Evolutionary conservation across 345 rosid genomes (phyloP).

Genomic region (Triadica sebifera): DNA sequence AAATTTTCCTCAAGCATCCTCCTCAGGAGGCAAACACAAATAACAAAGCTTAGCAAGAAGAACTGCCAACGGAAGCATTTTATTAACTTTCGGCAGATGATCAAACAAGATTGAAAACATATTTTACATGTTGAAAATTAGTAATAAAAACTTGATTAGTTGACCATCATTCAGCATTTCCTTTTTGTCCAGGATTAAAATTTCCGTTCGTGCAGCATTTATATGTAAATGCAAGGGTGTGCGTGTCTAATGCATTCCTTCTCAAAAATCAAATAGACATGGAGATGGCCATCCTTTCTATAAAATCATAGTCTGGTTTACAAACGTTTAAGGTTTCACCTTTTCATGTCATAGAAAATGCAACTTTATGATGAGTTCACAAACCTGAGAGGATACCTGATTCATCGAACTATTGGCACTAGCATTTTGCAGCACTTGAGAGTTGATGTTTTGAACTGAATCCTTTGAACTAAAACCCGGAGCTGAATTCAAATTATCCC

Average conservation of each 20-base stretch:
- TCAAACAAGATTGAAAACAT: no score
- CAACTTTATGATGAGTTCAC: constrained; percentile 21
- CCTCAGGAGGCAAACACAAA: neutral
- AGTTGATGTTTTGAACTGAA: constrained; percentile 30
- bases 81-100: no score
- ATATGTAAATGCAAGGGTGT: neutral
- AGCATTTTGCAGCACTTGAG: constrained; percentile 37
- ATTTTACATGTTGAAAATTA: no score
- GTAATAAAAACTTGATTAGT: no score
- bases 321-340: neutral
- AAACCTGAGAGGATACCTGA: constrained; percentile 43
- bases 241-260: neutral
- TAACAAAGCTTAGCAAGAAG: no score
- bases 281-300: neutral
- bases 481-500: constrained; percentile 42
- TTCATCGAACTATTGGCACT: constrained; percentile 31
- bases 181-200: no score
- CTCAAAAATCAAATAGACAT: neutral
- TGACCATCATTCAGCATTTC: no score
- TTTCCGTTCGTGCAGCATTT: no score
- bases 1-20: neutral
- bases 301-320: constrained; percentile 12
- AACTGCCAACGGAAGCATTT: no score
- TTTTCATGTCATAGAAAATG: neutral
- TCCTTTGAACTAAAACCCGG: constrained; percentile 43